Evolutionary conservation across 805 yeast genomes (phyloP).

Genomic region (Kodamaea sagamina): DNA sequence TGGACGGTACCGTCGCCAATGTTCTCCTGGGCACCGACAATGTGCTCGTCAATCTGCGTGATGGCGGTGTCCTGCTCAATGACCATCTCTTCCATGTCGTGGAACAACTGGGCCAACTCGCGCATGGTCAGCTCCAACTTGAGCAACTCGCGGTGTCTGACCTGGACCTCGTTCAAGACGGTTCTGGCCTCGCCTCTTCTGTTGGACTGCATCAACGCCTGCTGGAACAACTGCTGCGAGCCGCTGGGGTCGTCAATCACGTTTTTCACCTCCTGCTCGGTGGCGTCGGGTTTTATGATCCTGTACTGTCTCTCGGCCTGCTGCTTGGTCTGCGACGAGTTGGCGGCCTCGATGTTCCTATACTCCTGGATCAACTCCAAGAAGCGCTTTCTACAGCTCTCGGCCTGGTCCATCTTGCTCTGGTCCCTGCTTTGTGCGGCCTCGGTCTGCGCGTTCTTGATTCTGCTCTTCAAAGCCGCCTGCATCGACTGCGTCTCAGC

Average conservation of each 20-base stretch:
- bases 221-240: constrained; percentile 90
- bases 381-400: constrained; percentile 80
- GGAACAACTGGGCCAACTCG: constrained; percentile 90
- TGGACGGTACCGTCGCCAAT: constrained; percentile 94
- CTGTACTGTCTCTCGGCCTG: constrained; percentile 93
- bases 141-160: constrained; percentile 91
- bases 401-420: constrained; percentile 88
- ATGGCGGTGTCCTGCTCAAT: constrained; percentile 92
- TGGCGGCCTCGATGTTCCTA: constrained; percentile 82
- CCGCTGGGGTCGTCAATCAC: constrained; percentile 77
- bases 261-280: constrained; percentile 78
- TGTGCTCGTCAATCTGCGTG: constrained; percentile 78
- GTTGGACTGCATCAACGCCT: constrained; percentile 82
- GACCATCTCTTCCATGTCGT: constrained; percentile 94
- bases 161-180: constrained; percentile 92
- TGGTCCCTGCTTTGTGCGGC: constrained; percentile 61
- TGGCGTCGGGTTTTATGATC: constrained; percentile 83
- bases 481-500: constrained; percentile 81
- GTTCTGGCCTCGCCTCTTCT: constrained; percentile 95
- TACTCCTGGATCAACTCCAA: constrained; percentile 84
- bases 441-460: constrained; percentile 72
- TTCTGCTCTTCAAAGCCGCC: constrained; percentile 67
- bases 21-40: constrained; percentile 81
- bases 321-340: constrained; percentile 77
- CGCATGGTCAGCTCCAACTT: constrained; percentile 95